These are phyloP conservation scores for Helenozyma rhizophorensis DNA, from an alignment of 805 yeast species.

Conservation along the genomic window DNA sequence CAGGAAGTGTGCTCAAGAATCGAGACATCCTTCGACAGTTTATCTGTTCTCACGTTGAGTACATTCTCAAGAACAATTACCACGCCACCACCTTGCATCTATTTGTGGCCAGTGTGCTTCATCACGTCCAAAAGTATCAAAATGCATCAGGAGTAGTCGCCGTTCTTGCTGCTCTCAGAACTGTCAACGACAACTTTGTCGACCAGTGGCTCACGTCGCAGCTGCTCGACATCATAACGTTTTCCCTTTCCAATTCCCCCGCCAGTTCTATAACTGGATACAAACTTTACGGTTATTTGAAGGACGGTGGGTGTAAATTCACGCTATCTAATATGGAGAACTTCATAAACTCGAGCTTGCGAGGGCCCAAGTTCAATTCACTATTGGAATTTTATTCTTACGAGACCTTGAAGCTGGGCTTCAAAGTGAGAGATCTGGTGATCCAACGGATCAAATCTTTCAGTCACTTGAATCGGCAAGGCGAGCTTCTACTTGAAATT, in stretches of 20 bases:
- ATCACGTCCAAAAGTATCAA: slow-evolving; percentile 31
- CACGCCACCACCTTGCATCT: slow-evolving; percentile 12
- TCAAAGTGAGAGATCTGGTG: slow-evolving; percentile 2
- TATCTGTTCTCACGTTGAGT: slow-evolving; percentile 20
- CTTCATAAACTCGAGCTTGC: slow-evolving; percentile 17
- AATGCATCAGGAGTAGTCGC: slow-evolving; percentile 29
- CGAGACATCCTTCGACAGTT: slow-evolving; percentile 20
- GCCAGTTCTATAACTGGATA: slow-evolving; percentile 26
- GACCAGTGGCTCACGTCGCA: slow-evolving; percentile 25
- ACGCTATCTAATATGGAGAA: slow-evolving; percentile 17
- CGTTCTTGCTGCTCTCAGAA: slow-evolving; percentile 16
- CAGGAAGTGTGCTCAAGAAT: slow-evolving; percentile 33
- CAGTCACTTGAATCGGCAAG: slow-evolving; percentile 3
- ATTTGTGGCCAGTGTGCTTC: slow-evolving; percentile 34
- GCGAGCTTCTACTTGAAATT: slow-evolving; percentile 2
- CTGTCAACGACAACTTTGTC: slow-evolving; percentile 12
- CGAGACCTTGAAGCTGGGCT: slow-evolving; percentile 4
- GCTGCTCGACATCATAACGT: slow-evolving; percentile 27
- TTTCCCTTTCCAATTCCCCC: slow-evolving; percentile 23
- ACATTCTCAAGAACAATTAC: slow-evolving; percentile 9
- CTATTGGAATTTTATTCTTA: slow-evolving; percentile 2
- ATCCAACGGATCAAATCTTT: slow-evolving; percentile 3
- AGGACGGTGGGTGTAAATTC: slow-evolving; percentile 2
- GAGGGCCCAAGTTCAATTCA: slow-evolving; percentile 2
- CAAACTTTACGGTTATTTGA: slow-evolving; percentile 19